Evolutionary conservation across 2,329 filamentous ascomycete genomes (phyloP).

Genomic region (Rhinocladiella mackenziei): DNA sequence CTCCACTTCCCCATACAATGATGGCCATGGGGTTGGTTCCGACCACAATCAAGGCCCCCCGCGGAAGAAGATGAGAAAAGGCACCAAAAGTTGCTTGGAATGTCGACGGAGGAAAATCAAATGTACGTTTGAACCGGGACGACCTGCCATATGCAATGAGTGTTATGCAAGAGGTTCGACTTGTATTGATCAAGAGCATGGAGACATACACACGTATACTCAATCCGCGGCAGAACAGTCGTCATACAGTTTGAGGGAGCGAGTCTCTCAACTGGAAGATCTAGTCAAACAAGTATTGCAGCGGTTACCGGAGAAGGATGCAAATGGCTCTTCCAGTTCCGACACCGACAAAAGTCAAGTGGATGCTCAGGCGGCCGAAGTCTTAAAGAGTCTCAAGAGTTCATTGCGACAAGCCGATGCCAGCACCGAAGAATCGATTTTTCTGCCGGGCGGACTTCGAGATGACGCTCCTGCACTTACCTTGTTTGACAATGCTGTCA

Average conservation of each 20-base stretch:
- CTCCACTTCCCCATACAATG: slow-evolving; percentile 24
- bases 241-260: slow-evolving; percentile 38
- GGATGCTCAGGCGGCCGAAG: slow-evolving; percentile 30
- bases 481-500: slow-evolving; percentile 39
- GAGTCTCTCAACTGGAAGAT: slow-evolving; percentile 38
- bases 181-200: slow-evolving; percentile 41
- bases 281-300: slow-evolving; percentile 36
- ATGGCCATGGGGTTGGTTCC: slow-evolving; percentile 15
- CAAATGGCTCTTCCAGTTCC: not conserved
- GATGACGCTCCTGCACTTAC: slow-evolving; percentile 38
- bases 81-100: slow-evolving; percentile 43
- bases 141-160: slow-evolving; percentile 39
- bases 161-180: slow-evolving; percentile 38
- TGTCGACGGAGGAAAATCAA: slow-evolving; percentile 44
- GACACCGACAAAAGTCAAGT: slow-evolving; percentile 19
- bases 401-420: slow-evolving; percentile 15
- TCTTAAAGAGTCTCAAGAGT: slow-evolving; percentile 29
- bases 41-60: slow-evolving; percentile 34
- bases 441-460: slow-evolving; percentile 31
- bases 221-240: slow-evolving; percentile 27
- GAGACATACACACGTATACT: slow-evolving; percentile 29
- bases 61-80: slow-evolving; percentile 44
- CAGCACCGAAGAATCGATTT: slow-evolving; percentile 21
- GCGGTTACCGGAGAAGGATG: slow-evolving; percentile 31
- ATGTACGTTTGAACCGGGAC: slow-evolving; percentile 38